These are phyloP conservation scores for Pyrenochaeta sp. DNA, from an alignment of 2,329 filamentous ascomycete species.

Conservation along the genomic window DNA sequence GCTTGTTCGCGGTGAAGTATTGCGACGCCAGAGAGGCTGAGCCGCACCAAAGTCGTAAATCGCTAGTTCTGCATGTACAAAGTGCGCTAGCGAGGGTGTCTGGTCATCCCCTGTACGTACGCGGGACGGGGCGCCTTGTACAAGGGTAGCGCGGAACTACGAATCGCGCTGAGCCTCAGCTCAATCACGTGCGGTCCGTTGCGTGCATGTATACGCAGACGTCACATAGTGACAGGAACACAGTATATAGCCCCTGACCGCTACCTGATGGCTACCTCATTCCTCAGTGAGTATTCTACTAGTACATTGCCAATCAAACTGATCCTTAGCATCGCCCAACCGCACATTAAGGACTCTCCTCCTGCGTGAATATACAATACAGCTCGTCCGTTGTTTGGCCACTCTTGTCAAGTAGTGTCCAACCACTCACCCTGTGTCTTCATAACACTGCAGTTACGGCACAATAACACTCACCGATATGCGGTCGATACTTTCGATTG, in stretches of 20 bases:
- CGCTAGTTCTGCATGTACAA: neutral
- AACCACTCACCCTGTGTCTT: neutral
- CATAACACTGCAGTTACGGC: neutral
- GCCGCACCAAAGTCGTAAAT: neutral
- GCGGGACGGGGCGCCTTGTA: conserved; percentile 5
- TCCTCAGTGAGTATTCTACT: neutral
- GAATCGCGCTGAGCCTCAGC: neutral
- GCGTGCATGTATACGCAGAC: neutral
- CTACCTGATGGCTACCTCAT: neutral
- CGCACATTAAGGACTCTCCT: neutral
- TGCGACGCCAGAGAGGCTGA: neutral
- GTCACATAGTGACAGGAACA: neutral
- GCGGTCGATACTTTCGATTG: conserved; percentile 15
- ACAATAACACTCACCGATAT: conserved; percentile 15
- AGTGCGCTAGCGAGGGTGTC: neutral
- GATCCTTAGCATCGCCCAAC: neutral
- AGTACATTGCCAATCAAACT: neutral
- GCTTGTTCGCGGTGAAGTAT: neutral
- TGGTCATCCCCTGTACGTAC: neutral
- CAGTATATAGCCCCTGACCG: neutral
- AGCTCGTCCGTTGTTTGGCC: neutral
- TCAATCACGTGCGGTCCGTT: neutral
- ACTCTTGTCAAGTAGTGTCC: neutral
- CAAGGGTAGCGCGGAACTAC: conserved; percentile 17
- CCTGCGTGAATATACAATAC: neutral